Percentiles rank a stretch among this genome's conserved stretches.
Evolutionary conservation across 352 stramenopile genomes (phyloP).

Genomic region (Thalassiosira hispida): DNA sequence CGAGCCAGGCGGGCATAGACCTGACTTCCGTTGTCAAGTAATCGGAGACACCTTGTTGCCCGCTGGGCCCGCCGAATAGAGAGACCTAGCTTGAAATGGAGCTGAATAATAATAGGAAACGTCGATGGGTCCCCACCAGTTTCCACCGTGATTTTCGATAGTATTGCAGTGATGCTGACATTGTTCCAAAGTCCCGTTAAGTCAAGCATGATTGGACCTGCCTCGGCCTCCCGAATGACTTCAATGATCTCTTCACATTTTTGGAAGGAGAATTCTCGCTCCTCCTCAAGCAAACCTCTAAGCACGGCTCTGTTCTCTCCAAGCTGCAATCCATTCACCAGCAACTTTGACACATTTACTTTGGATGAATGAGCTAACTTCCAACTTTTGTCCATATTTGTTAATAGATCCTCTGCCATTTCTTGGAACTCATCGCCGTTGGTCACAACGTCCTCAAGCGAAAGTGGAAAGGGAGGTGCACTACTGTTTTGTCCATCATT

Average conservation of each 20-base stretch:
- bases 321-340: neutral
- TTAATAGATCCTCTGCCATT: neutral
- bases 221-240: neutral
- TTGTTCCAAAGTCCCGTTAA: neutral
- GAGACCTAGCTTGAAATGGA: neutral
- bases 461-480: neutral
- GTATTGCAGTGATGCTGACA: neutral
- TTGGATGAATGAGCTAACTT: neutral
- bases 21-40: constrained; percentile 7
- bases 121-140: too few species aligned
- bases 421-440: neutral
- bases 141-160: neutral
- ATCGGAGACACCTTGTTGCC: constrained; percentile 5
- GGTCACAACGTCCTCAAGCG: neutral
- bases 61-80: constrained; percentile 2
- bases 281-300: neutral
- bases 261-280: too few species aligned
- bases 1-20: neutral
- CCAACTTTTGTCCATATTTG: neutral
- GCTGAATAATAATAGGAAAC: too few species aligned
- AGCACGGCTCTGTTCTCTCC: neutral
- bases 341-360: neutral
- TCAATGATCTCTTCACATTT: neutral
- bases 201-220: neutral
- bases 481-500: neutral